Evolutionary conservation across 441 rosid species (phyloP).

Genomic region (Populus hybrid): DNA sequence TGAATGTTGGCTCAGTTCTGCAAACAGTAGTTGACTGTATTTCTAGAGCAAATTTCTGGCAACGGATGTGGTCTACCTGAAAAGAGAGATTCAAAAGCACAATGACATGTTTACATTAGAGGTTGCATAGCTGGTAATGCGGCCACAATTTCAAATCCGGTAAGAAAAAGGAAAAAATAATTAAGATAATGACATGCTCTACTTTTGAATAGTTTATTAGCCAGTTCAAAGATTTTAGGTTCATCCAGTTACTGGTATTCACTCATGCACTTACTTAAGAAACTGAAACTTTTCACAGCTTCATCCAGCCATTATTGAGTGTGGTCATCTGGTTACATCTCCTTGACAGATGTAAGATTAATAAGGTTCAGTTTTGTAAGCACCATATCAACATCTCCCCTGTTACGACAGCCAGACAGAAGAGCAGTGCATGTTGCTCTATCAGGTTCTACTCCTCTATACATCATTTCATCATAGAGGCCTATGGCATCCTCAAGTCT

Average conservation of each 20-base stretch:
- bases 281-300: not conserved
- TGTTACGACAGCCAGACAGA: constrained; percentile 36
- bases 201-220: not conserved
- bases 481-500: constrained; percentile 15
- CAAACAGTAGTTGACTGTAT: not conserved
- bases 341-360: constrained; percentile 34
- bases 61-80: not conserved
- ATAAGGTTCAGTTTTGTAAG: constrained; percentile 20
- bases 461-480: constrained; percentile 46
- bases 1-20: not conserved
- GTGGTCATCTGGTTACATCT: constrained; percentile 26
- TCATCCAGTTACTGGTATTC: constrained; percentile 2
- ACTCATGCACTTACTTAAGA: not conserved
- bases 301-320: not conserved
- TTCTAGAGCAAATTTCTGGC: not conserved
- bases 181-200: not conserved
- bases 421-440: constrained; percentile 52
- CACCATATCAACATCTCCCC: constrained; percentile 42
- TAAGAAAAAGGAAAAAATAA: not conserved
- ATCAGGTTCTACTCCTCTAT: constrained; percentile 61
- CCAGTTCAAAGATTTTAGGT: not conserved
- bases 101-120: not conserved
- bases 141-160: not conserved
- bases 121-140: not conserved
- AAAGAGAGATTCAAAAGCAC: not conserved